Conservation (phyloP, 2,329 filamentous ascomycete genomes). For the Dactylellina cionopaga region DNA sequence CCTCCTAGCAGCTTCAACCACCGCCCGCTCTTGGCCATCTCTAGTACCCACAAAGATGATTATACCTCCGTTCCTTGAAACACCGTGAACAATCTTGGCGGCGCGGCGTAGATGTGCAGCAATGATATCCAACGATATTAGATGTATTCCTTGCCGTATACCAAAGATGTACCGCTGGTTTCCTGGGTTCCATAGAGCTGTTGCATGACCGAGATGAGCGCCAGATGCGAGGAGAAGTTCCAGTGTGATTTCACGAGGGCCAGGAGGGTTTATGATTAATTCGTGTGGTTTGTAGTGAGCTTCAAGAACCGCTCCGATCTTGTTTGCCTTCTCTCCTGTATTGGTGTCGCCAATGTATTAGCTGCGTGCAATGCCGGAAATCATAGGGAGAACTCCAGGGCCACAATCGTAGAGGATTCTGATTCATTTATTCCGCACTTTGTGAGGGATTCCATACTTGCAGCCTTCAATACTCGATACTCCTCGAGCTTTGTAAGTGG, state of each 20-base stretch:
- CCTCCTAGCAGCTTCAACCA: conserved; percentile 81
- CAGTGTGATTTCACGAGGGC: conserved; percentile 82
- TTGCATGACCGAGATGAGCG: conserved; percentile 88
- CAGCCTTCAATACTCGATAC: conserved; percentile 26
- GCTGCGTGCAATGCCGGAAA: background rate
- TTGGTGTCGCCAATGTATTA: background rate
- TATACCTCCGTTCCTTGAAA: conserved; percentile 81
- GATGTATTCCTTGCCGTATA: conserved; percentile 85
- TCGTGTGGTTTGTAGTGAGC: conserved; percentile 73
- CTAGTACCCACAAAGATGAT: conserved; percentile 92
- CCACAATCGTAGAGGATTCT: background rate
- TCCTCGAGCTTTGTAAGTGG: conserved; percentile 29
- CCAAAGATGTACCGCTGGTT: conserved; percentile 96
- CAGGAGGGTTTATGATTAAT: conserved; percentile 77
- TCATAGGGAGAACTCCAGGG: background rate
- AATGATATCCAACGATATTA: conserved; percentile 89
- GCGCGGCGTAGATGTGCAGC: conserved; percentile 90
- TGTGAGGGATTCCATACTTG: conserved; percentile 16
- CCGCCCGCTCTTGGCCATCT: conserved; percentile 79
- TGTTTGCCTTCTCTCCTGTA: conserved; percentile 52
- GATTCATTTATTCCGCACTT: background rate
- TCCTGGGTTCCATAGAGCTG: conserved; percentile 90
- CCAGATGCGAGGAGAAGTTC: conserved; percentile 90
- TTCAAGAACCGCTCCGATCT: conserved; percentile 57
- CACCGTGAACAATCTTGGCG: conserved; percentile 88